Percentiles rank a stretch among this genome's conserved stretches.
phyloP scores from a whole-genome alignment of 495 filamentous ascomycete genomes.

The Ramalina intermedia region DNA sequence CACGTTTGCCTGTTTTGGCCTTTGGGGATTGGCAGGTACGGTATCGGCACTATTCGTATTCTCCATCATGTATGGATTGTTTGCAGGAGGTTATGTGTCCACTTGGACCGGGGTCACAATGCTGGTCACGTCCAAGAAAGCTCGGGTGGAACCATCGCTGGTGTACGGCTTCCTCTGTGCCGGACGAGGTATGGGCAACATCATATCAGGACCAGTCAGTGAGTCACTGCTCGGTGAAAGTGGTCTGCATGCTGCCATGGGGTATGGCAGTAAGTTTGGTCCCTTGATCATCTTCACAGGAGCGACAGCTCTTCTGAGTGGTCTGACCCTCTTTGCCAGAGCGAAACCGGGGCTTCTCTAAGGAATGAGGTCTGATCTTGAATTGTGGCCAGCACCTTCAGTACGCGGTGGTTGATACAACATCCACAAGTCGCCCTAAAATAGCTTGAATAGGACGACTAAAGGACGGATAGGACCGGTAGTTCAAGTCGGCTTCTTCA shows the following conservation, averaged over 20 bases:
- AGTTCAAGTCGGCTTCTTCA: too few species aligned
- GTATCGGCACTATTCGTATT: slow-evolving; percentile 47
- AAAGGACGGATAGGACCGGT: too few species aligned
- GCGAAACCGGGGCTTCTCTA: too few species aligned
- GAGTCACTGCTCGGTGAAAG: slow-evolving; percentile 33
- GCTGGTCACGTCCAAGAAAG: slow-evolving; percentile 33
- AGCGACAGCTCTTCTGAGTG: slow-evolving; percentile 16
- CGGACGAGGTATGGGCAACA: slow-evolving; percentile 52
- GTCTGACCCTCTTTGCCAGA: neutral
- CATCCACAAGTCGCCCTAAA: too few species aligned
- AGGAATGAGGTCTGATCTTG: too few species aligned
- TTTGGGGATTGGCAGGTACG: slow-evolving; percentile 48
- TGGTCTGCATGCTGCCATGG: slow-evolving; percentile 18
- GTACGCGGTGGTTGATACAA: too few species aligned
- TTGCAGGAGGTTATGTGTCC: slow-evolving; percentile 46
- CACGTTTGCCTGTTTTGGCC: slow-evolving; percentile 42
- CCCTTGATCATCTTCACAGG: slow-evolving; percentile 33
- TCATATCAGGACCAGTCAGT: slow-evolving; percentile 46
- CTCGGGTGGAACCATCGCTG: slow-evolving; percentile 38
- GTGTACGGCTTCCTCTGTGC: slow-evolving; percentile 48
- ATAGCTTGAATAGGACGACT: too few species aligned
- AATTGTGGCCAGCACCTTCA: too few species aligned
- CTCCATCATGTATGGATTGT: slow-evolving; percentile 52
- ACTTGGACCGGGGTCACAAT: slow-evolving; percentile 50
- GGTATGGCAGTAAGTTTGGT: slow-evolving; percentile 28